Percentiles rank a stretch among this genome's conserved stretches.
Conservation (phyloP, 2,329 filamentous ascomycete species). For the Dothistroma pini region DNA sequence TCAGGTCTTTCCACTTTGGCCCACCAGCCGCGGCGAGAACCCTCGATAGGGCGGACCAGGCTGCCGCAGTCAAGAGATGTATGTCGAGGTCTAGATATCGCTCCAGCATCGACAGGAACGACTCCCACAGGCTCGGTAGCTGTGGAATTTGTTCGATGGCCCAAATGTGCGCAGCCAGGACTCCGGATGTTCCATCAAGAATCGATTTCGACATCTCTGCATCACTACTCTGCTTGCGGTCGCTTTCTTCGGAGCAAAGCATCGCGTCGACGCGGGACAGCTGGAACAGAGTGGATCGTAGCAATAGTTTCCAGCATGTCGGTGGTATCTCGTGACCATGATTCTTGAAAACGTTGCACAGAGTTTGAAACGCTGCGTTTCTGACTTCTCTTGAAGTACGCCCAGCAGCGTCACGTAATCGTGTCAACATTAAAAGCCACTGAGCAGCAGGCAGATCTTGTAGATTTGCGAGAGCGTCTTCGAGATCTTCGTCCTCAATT, state of each 20-base stretch:
- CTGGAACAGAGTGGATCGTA: conserved; percentile 75
- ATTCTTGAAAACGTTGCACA: conserved; percentile 87
- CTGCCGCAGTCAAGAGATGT: conserved; percentile 41
- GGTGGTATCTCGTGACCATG: conserved; percentile 77
- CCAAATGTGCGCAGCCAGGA: conserved; percentile 74
- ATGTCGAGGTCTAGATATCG: conserved; percentile 42
- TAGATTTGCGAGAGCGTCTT: conserved; percentile 19
- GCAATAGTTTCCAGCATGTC: conserved; percentile 77
- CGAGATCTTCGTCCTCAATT: conserved; percentile 22
- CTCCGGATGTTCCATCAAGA: conserved; percentile 65
- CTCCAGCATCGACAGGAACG: conserved; percentile 67
- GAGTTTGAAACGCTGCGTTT: conserved; percentile 85
- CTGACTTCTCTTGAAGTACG: conserved; percentile 71
- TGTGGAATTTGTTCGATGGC: conserved; percentile 62
- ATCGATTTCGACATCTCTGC: conserved; percentile 69
- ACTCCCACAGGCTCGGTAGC: conserved; percentile 72
- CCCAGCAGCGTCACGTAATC: conserved; percentile 67
- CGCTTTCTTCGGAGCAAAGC: conserved; percentile 16
- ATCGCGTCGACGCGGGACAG: conserved; percentile 54
- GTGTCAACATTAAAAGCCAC: conserved; percentile 72
- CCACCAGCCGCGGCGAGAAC: conserved; percentile 36
- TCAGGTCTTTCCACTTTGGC: conserved; percentile 26
- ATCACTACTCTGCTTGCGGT: conserved; percentile 7
- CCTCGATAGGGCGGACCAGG: conserved; percentile 40
- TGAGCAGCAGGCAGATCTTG: conserved; percentile 50